Conservation (phyloP, 176 grass and related monocot species). For the Carex parvula region DNA sequence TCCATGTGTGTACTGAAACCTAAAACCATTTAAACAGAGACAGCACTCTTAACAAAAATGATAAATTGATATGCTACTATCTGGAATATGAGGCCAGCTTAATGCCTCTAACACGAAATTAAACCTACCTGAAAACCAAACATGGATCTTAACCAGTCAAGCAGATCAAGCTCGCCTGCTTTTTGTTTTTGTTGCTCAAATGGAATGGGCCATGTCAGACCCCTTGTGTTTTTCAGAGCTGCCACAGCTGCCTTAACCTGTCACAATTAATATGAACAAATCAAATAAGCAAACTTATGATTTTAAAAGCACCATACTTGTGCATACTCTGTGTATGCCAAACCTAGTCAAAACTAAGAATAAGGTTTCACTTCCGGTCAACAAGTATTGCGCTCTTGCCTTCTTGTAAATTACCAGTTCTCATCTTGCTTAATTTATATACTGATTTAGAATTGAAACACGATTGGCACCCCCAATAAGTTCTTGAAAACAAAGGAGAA, state of each 20-base stretch:
- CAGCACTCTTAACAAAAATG: background rate
- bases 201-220: slow-evolving; percentile 75
- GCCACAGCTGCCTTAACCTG: slow-evolving; percentile 50
- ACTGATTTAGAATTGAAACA: background rate
- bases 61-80: background rate
- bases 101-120: background rate
- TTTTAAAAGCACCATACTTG: background rate
- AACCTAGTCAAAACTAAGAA: background rate
- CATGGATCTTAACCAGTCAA: slow-evolving; percentile 95
- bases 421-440: background rate
- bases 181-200: slow-evolving; percentile 82
- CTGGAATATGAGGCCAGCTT: background rate
- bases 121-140: slow-evolving; percentile 92
- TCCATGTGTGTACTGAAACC: background rate
- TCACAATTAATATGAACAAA: background rate
- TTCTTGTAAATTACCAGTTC: background rate
- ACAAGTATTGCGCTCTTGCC: background rate
- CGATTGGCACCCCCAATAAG: background rate
- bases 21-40: background rate
- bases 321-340: background rate
- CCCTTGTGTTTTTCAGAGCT: slow-evolving; percentile 51
- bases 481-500: background rate
- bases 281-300: background rate
- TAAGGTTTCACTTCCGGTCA: background rate
- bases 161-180: slow-evolving; percentile 64